Base-by-base conservation (phyloP, 2,329 filamentous ascomycete genomes). In the Pseudogymnoascus sp. region DNA sequence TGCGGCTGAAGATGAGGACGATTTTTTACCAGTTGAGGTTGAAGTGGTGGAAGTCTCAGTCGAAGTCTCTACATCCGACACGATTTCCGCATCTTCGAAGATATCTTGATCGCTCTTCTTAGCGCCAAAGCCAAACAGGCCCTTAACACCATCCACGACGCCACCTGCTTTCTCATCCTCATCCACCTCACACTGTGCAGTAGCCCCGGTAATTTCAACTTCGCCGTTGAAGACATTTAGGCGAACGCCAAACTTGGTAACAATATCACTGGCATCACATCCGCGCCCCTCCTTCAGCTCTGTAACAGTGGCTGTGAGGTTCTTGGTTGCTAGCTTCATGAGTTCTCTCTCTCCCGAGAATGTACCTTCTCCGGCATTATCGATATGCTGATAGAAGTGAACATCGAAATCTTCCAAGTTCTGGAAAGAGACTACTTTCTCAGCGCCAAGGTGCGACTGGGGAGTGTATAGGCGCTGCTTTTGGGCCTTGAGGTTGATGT, bases 131-230 rank as follows among this genome's bases (percentile, higher is more conserved):
- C 94, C 94, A 71, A 99, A 95, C 64, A 97, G 83, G 65, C 92
- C 95, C 80, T 99, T 99, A 66, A 97, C 90, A 43, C 91, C 92
- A 70, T 96, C 93, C 57, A 97, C 89, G 57, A 97, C 83, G 59
- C 88, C 86, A 65, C 89, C 90, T 72, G 91, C 90, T 74, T 84
- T 84, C 54, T 86, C 85, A 7, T 76, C 73, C 4, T 80, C 81
- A 59, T 95, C 89, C 25, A 88, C 83, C 72, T 96, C 90, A 70
- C 94, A 99, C 72, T 92, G 92, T 5, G 94, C 86, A 61, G 81
- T 81, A n/a, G 88, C 89, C 67, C 84, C 84, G 61, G 82, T 74
- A 59, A 97, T 81, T 64, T 92, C 88, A 2, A 95, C 90, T 67
- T 95, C 85, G 34, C 91, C 92, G 68, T 90, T 84, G 35, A 89